Percentiles rank a stretch among this genome's conserved stretches.
phyloP scores from a whole-genome alignment of 352 stramenopile species.

The Pythium rishiriense region DNA sequence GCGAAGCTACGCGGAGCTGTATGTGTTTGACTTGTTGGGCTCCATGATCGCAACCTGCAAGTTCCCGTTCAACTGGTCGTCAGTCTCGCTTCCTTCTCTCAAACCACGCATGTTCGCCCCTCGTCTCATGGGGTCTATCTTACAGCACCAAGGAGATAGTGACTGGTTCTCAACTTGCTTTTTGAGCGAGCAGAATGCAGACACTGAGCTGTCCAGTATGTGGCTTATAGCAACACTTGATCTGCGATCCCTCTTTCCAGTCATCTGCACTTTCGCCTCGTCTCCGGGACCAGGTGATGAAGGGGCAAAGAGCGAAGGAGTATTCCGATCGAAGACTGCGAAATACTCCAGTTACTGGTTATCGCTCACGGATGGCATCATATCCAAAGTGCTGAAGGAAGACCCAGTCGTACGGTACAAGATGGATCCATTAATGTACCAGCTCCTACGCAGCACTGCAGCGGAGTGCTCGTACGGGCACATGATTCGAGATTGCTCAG shows the following conservation, averaged over 20 bases:
- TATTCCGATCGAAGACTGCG: not conserved
- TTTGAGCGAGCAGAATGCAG: conserved; percentile 51
- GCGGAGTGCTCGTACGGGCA: conserved; percentile 40
- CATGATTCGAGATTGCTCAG: conserved; percentile 25
- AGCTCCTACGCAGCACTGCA: conserved; percentile 46
- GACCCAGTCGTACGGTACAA: conserved; percentile 43
- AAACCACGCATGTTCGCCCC: conserved; percentile 59
- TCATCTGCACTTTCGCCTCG: not conserved
- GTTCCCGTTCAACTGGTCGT: conserved; percentile 64
- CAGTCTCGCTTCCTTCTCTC: conserved; percentile 34
- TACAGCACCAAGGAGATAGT: conserved; percentile 61
- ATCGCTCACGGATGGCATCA: conserved; percentile 65
- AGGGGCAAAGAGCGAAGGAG: not conserved
- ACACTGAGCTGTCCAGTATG: conserved; percentile 52
- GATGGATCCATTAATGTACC: conserved; percentile 51
- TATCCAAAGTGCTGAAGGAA: conserved; percentile 52
- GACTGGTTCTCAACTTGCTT: conserved; percentile 72
- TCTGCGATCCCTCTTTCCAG: conserved; percentile 33
- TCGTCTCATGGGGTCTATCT: conserved; percentile 50
- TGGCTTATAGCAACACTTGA: conserved; percentile 77
- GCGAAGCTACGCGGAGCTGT: conserved; percentile 52
- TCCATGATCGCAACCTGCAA: conserved; percentile 56
- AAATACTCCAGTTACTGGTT: conserved; percentile 69
- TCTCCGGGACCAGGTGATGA: not conserved
- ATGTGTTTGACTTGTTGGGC: conserved; percentile 65